phyloP scores from a whole-genome alignment of 2,329 filamentous ascomycete genomes.

The Alternaria tenuissima region DNA sequence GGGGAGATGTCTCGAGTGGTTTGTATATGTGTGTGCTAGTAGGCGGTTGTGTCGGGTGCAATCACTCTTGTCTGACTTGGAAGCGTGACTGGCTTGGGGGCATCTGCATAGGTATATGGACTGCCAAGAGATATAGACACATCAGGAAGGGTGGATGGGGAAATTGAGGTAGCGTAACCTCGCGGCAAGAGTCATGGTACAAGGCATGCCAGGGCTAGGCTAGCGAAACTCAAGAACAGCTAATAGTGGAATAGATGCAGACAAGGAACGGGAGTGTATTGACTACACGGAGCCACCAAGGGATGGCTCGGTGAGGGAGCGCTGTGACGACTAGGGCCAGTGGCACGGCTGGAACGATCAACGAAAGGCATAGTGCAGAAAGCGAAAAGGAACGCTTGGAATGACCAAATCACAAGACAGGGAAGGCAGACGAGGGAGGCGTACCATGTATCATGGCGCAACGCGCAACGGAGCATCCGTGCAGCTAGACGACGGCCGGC shows the following conservation, averaged over 20 bases:
- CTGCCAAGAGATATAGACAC: conserved; percentile 49
- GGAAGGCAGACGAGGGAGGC: conserved; percentile 38
- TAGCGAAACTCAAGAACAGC: conserved; percentile 39
- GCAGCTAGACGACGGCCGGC: conserved; percentile 44
- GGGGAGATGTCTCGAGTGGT: conserved; percentile 17
- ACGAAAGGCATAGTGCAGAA: conserved; percentile 38
- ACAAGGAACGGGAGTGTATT: conserved; percentile 45
- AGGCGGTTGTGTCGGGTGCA: conserved; percentile 28
- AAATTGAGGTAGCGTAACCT: conserved; percentile 39
- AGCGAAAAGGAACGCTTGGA: conserved; percentile 46
- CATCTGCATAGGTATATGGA: conserved; percentile 49
- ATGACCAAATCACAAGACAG: conserved; percentile 47
- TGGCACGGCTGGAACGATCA: conserved; percentile 53
- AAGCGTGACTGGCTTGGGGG: conserved; percentile 26
- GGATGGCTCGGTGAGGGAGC: conserved; percentile 47
- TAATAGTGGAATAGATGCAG: conserved; percentile 45
- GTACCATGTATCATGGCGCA: conserved; percentile 54
- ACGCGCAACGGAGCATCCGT: conserved; percentile 53
- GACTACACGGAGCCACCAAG: conserved; percentile 45
- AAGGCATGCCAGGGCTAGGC: conserved; percentile 40
- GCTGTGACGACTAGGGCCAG: conserved; percentile 48
- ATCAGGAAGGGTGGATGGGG: conserved; percentile 46
- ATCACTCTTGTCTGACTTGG: conserved; percentile 30
- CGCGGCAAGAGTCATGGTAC: conserved; percentile 45
- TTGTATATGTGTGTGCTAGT: conserved; percentile 16